Base-by-base conservation (phyloP, 176 grass and related monocot species). In the Tillandsia leiboldiana region DNA sequence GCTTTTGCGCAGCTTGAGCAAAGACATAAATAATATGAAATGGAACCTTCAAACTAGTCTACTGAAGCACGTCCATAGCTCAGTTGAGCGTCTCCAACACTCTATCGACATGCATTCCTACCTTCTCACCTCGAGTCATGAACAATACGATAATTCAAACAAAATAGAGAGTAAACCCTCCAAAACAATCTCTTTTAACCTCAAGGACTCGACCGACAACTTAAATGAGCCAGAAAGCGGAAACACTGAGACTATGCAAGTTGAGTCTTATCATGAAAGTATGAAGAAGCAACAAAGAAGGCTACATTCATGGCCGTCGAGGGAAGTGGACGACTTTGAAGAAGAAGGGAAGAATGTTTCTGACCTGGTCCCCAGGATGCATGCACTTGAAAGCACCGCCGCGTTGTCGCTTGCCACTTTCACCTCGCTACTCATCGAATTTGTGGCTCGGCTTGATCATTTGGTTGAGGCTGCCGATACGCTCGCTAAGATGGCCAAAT, bases 381-480 rank as follows among this genome's bases (percentile, higher is more conserved):
- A 10, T 18, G 70, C 91, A 50, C 76, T 90, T 50, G 91, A 96
- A 70, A 96, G 91, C 72, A 96, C 91, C 8, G 56, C 91, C 9
- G 73, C 73, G 8, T 79, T 87, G 69, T 90, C 87, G 0, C 84
- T 96, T n/a, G 79, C 26, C 0, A 90, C 84, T 57, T 96, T 87
- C 70, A 83, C 87, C 64, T 90, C 91, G 8, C 72, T 90, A 69
- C 73, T 90, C 48, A 90, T 96, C 53, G 87, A 96, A 64, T 87
- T 96, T 69, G 82, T 91, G 68, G 88, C 81, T 26, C 83, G 88
- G 80, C 84, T 91, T 49, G 84, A 91, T 68, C 88, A 87, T 75
- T 80, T 96, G 78, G 91, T 96, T 23, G 91, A 90, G 63, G 91
- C 91, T 3, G 87, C 78, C 51, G 91, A 87, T 73, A 89, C 74